Evolutionary conservation across 805 yeast species (phyloP).

Genomic region (Saturnispora halmiae): DNA sequence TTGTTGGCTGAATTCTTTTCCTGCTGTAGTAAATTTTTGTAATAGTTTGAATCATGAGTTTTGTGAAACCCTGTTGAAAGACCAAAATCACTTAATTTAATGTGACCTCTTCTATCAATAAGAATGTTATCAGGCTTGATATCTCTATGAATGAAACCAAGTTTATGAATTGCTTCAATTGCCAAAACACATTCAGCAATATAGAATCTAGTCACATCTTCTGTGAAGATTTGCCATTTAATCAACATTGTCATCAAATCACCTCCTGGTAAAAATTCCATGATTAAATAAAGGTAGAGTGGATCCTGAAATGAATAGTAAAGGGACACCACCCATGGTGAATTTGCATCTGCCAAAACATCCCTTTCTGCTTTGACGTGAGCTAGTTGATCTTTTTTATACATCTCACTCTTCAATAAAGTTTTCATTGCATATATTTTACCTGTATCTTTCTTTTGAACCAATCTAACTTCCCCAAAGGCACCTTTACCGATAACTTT

Average conservation of each 20-base stretch:
- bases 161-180: conserved; percentile 85
- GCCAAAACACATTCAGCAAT: conserved; percentile 96
- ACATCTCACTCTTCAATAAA: conserved; percentile 82
- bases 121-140: conserved; percentile 92
- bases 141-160: conserved; percentile 94
- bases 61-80: conserved; percentile 85
- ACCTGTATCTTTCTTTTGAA: conserved; percentile 87
- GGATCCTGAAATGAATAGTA: conserved; percentile 78
- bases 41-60: conserved; percentile 85
- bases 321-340: conserved; percentile 81
- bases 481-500: conserved; percentile 95
- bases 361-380: conserved; percentile 96
- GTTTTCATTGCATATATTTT: conserved; percentile 94
- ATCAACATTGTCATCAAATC: conserved; percentile 92
- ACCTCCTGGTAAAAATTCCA: conserved; percentile 80
- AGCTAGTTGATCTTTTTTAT: conserved; percentile 86
- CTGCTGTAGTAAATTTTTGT: conserved; percentile 70
- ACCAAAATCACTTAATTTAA: conserved; percentile 65
- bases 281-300: conserved; percentile 63
- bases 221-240: conserved; percentile 89
- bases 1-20: conserved; percentile 26
- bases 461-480: conserved; percentile 92
- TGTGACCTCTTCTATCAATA: conserved; percentile 57
- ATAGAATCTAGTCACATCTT: conserved; percentile 85
- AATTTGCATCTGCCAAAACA: conserved; percentile 81